Evolutionary conservation across 2,329 filamentous ascomycete species (phyloP), one percentile per base, ranked within the genome.

Genomic region (Pseudocercospora pini-densiflorae): DNA sequence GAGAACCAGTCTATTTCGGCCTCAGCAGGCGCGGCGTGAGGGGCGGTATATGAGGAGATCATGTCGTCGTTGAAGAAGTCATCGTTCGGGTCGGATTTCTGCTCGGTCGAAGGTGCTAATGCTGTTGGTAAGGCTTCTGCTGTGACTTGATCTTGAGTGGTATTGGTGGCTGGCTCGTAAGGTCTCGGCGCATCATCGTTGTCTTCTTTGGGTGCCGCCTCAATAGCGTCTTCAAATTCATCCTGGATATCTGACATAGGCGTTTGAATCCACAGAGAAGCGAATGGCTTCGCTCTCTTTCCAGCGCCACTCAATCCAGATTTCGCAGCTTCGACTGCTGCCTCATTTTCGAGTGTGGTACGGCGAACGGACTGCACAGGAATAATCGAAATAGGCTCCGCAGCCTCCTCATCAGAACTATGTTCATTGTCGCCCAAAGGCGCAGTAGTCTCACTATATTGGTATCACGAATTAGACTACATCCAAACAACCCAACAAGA

Each of bases 401-500:
- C 31, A 12, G 43, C 43, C 43, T 47, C 21, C 10, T 53, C 21
- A 43, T n/a, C 5, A 8, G 21, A 16, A 27, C 14, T n/a, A 2
- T 60, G 8, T 60, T 60, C 57, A 10, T 59, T 23, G 19, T 10
- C 40, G 40, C 58, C 16, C 16, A 24, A 31, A 19, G 12, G 33
- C 36, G 24, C 21, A 21, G 24, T 21, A 36, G 2, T 16, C 27
- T 54, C 54, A 65, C 63, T 65, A 62, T 61, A 51, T 45, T 53
- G 58, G 57, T 47, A 58, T 55, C 29, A 59, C 63, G 43, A 59
- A 65, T 65, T 62, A 65, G 63, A 65, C 63, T 62, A 62, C 29
- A 62, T 49, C 60, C 45, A 33, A 61, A 54, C 0, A 16, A 43
- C 33, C n/a, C 27, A 21, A 62, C 10, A 5, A n/a, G 14, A 43